A percentile compares a stretch with the other conserved stretches of the same genome.
These are phyloP conservation scores for Symbiodinium pilosum DNA, from an alignment of 73 alveolate species.

Conservation along the genomic window DNA sequence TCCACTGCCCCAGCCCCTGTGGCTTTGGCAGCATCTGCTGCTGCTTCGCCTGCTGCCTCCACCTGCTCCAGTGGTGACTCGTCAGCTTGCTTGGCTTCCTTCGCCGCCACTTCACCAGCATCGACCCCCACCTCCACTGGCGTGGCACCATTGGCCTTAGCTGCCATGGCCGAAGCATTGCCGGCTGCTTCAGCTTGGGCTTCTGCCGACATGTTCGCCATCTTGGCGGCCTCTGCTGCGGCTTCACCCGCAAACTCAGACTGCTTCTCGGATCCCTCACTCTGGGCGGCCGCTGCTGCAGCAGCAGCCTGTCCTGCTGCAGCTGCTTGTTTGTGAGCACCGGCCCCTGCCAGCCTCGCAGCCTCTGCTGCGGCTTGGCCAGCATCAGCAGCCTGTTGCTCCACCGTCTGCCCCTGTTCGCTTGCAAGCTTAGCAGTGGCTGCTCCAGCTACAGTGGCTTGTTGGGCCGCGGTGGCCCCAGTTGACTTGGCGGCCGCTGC, in stretches of 20 bases:
- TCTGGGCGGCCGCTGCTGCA: neutral
- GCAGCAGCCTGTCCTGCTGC: slow-evolving; percentile 30
- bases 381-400: neutral
- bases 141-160: slow-evolving; percentile 6
- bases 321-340: neutral
- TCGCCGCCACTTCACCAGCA: slow-evolving; percentile 29
- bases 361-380: slow-evolving; percentile 11
- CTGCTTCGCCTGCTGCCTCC: neutral
- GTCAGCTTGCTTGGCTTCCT: neutral
- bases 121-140: slow-evolving; percentile 13
- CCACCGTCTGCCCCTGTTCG: slow-evolving; percentile 19
- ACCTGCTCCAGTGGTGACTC: neutral
- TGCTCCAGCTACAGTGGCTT: slow-evolving; percentile 5
- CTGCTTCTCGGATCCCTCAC: slow-evolving; percentile 17
- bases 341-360: neutral
- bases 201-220: neutral
- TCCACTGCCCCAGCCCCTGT: neutral
- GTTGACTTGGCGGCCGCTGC: neutral
- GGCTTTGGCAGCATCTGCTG: slow-evolving; percentile 20
- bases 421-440: neutral
- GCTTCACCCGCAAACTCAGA: slow-evolving; percentile 17
- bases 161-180: slow-evolving; percentile 24
- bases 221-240: neutral
- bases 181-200: slow-evolving; percentile 27
- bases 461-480: neutral